Conservation (phyloP, 2,329 filamentous ascomycete genomes). For the Aspergillus niger region DNA sequence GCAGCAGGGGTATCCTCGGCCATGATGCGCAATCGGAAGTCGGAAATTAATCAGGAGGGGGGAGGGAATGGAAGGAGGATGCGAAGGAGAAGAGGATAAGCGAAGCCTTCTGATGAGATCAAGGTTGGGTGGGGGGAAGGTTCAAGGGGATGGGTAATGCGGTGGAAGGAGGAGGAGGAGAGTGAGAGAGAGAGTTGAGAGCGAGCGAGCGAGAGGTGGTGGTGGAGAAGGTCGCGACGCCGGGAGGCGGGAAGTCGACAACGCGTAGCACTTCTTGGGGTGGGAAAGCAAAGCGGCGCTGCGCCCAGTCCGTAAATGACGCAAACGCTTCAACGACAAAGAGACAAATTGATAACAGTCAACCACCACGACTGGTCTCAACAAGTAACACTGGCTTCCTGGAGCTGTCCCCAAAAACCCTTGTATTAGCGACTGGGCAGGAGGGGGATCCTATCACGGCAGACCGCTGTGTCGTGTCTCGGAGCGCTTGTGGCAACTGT, state of each 20-base stretch:
- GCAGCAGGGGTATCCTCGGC: constrained; percentile 42
- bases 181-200: constrained; percentile 22
- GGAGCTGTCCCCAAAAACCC: not conserved
- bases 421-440: not conserved
- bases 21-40: constrained; percentile 35
- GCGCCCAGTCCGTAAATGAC: constrained; percentile 24
- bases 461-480: constrained; percentile 1
- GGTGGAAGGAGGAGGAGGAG: constrained; percentile 13
- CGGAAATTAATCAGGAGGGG: constrained; percentile 18
- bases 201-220: constrained; percentile 29
- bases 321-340: constrained; percentile 24
- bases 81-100: constrained; percentile 15
- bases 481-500: constrained; percentile 3
- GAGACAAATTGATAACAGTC: not conserved
- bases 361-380: constrained; percentile 1
- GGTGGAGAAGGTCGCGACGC: constrained; percentile 33
- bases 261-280: constrained; percentile 28
- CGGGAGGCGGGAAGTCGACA: constrained; percentile 32
- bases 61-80: constrained; percentile 5
- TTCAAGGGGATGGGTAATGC: constrained; percentile 25
- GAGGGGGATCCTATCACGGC: not conserved
- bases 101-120: constrained; percentile 15
- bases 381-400: not conserved
- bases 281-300: constrained; percentile 18
- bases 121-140: constrained; percentile 21